Evolutionary conservation across 2,329 filamentous ascomycete genomes (phyloP), one percentile per base, ranked within the genome.

Genomic region (Ceratocystis diversiconidia): DNA sequence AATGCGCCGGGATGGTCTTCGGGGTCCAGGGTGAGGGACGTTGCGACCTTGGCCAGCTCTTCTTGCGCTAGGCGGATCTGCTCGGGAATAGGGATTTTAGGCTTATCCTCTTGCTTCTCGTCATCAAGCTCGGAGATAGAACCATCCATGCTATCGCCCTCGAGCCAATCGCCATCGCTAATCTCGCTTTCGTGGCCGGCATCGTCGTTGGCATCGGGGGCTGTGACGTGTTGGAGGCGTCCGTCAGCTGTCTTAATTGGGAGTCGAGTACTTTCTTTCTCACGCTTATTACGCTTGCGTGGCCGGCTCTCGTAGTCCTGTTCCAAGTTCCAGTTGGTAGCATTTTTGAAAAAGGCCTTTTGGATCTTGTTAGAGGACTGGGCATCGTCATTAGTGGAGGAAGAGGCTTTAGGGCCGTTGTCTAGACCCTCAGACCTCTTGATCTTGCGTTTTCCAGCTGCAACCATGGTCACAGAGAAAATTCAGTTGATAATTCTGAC

Each of bases 1-100:
- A 97, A 87, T 22, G 86, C 84, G 55, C 85, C 85, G 50, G 87
- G 82, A 73, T 99, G 86, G 73, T 96, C 92, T 73, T 99, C 95
- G 0, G 94, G 94, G 68, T 94, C 87, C 74, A 97, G 92, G 71
- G 94, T 96, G 72, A 99, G 81, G 63, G 86, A 77, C 61, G 82
- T 81, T 2, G 92, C 94, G 68, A 95, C 83, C 71, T 87, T 86
- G 22, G 94, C 92, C 66, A 99, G 78, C 72, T 97, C 92, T 73
- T 97, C 94, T 74, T 99, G 95, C 8, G 92, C 91, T 68, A 88
- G 84, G 28, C 89, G 71, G 62, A 99, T 88, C 74, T 96, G 89
- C 72, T 95, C 84, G 67, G 86, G 82, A 69, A 87, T 80, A 0
- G 91, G 85, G 36, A 95, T 78, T 69, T 85, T 82, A 1, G 88